Percentiles rank a stretch among this genome's conserved stretches.
Conservation (phyloP, 164 flowering plant species). For the Macadamia tetraphylla region DNA sequence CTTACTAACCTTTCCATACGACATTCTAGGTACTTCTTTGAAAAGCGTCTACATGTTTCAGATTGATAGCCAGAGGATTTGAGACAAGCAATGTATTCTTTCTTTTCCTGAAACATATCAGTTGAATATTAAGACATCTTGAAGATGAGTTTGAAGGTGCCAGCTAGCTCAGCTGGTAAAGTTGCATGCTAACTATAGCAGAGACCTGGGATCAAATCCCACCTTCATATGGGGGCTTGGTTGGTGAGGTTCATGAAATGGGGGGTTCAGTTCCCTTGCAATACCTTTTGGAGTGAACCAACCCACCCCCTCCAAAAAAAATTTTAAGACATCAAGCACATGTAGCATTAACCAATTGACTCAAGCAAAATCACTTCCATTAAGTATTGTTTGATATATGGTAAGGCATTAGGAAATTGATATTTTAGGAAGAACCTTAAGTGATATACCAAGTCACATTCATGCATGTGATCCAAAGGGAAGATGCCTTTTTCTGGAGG, state of each 20-base stretch:
- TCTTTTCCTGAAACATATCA: slow-evolving; percentile 62
- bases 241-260: no score
- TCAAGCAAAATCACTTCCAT: neutral
- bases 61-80: slow-evolving; percentile 66
- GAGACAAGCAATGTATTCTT: slow-evolving; percentile 73
- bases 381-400: neutral
- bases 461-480: slow-evolving; percentile 85
- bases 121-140: neutral
- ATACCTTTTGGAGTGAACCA: no score
- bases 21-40: slow-evolving; percentile 81
- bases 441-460: slow-evolving; percentile 69
- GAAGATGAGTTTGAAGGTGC: neutral
- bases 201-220: no score
- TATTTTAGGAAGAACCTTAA: neutral
- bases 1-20: slow-evolving; percentile 80
- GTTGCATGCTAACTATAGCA: no score
- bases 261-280: no score
- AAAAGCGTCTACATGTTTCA: slow-evolving; percentile 66
- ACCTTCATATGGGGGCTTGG: no score
- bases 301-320: no score
- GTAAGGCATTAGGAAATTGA: neutral
- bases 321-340: neutral
- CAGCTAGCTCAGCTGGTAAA: no score
- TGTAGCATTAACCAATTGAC: neutral
- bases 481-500: slow-evolving; percentile 96